These are phyloP conservation scores for Phytophthora sp. DNA, from an alignment of 352 stramenopile genomes.

Conservation along the genomic window DNA sequence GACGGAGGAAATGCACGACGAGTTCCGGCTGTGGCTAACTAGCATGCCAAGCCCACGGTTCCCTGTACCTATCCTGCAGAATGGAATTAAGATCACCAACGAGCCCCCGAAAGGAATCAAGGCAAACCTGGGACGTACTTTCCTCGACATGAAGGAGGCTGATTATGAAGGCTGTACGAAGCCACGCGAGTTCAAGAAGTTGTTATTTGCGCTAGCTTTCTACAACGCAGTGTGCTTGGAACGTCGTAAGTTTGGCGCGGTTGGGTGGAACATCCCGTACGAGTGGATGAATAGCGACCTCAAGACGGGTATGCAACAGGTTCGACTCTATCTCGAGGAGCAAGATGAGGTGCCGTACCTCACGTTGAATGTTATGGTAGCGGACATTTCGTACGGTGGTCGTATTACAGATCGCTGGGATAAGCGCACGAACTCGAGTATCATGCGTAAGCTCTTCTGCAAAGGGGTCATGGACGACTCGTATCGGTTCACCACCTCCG, in stretches of 20 bases:
- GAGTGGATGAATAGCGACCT: conserved; percentile 97
- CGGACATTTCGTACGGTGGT: conserved; percentile 95
- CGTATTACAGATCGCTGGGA: conserved; percentile 95
- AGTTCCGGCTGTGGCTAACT: conserved; percentile 95
- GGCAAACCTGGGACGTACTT: conserved; percentile 93
- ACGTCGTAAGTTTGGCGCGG: conserved; percentile 93
- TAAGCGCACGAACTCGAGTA: conserved; percentile 94
- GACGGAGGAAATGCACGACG: conserved; percentile 76
- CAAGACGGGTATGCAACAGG: conserved; percentile 94
- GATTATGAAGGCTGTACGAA: conserved; percentile 92
- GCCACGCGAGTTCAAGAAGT: conserved; percentile 89
- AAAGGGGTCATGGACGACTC: conserved; percentile 85
- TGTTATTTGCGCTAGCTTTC: conserved; percentile 92
- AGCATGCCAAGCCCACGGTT: conserved; percentile 93
- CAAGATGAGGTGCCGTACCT: conserved; percentile 93
- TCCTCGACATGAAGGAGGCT: conserved; percentile 91
- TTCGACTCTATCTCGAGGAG: conserved; percentile 94
- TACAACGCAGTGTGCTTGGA: conserved; percentile 96
- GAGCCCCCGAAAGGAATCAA: conserved; percentile 93
- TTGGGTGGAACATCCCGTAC: conserved; percentile 97
- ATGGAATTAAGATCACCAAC: conserved; percentile 96
- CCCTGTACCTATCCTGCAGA: conserved; percentile 94
- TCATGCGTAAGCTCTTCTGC: conserved; percentile 94
- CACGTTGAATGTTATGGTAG: conserved; percentile 95
- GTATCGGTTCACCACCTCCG: conserved; percentile 84